These are phyloP conservation scores for Sanguinoderma infundibulare DNA, from an alignment of 1,284 basidiomycete genomes.

Conservation along the genomic window DNA sequence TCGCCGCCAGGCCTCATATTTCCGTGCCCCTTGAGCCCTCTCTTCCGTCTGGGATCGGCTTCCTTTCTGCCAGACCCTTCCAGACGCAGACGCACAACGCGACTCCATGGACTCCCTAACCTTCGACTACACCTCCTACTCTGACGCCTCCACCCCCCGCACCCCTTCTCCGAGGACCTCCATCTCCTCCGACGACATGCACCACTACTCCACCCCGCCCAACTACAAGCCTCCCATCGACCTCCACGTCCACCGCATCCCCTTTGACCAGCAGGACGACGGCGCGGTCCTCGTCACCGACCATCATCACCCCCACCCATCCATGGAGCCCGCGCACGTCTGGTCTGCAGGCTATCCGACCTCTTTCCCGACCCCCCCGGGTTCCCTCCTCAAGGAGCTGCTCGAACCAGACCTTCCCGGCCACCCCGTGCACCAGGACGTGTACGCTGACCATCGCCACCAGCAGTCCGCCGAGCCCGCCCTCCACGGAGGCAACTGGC, in stretches of 20 bases:
- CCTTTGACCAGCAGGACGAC: slow-evolving; percentile 52
- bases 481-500: slow-evolving; percentile 40
- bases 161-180: slow-evolving; percentile 65
- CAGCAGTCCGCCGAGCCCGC: slow-evolving; percentile 36
- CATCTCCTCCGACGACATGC: slow-evolving; percentile 45
- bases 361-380: slow-evolving; percentile 39
- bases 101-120: slow-evolving; percentile 57
- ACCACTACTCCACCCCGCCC: slow-evolving; percentile 41
- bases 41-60: slow-evolving; percentile 17
- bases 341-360: slow-evolving; percentile 36
- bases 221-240: slow-evolving; percentile 45
- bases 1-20: slow-evolving; percentile 16
- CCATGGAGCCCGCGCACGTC: slow-evolving; percentile 39
- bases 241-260: slow-evolving; percentile 53
- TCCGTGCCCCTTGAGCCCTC: slow-evolving; percentile 18
- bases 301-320: slow-evolving; percentile 32
- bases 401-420: slow-evolving; percentile 53
- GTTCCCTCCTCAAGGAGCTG: slow-evolving; percentile 69
- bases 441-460: slow-evolving; percentile 43
- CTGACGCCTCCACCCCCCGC: slow-evolving; percentile 67
- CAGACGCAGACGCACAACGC: slow-evolving; percentile 13
- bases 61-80: slow-evolving; percentile 28
- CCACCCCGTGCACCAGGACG: slow-evolving; percentile 40
- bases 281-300: slow-evolving; percentile 44
- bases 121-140: slow-evolving; percentile 68